phyloP scores from a whole-genome alignment of 164 flowering plant genomes.

The Hamamelis virginiana region DNA sequence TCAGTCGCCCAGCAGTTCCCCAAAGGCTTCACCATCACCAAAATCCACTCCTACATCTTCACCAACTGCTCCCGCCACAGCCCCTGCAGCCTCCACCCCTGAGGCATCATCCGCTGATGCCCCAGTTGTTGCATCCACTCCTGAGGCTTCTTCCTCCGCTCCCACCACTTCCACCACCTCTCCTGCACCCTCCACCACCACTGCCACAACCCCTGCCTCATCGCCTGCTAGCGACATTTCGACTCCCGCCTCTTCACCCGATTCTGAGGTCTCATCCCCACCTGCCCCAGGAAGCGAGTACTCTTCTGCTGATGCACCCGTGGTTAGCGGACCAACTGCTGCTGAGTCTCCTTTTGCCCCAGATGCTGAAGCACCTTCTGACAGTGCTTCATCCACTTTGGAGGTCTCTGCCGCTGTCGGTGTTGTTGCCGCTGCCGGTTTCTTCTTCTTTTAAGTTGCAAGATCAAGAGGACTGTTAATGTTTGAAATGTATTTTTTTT shows the following conservation, averaged over 20 bases:
- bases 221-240: conserved; percentile 9
- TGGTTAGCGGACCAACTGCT: background rate
- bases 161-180: background rate
- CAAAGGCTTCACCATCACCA: conserved; percentile 10
- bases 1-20: conserved; percentile 12
- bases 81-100: conserved; percentile 7
- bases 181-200: conserved; percentile 6
- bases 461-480: too few relatives aligned
- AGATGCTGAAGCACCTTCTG: background rate
- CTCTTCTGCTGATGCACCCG: background rate
- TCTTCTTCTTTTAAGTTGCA: conserved; percentile 13
- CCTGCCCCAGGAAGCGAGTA: conserved; percentile 1
- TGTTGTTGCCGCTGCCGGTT: conserved; percentile 9
- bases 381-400: conserved; percentile 8
- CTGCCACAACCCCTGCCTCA: conserved; percentile 7
- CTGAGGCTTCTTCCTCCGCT: conserved; percentile 8
- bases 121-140: conserved; percentile 18
- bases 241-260: conserved; percentile 12
- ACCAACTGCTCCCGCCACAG: conserved; percentile 4
- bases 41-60: conserved; percentile 14
- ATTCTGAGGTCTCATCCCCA: background rate
- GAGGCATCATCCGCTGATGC: conserved; percentile 8
- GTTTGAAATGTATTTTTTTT: too few relatives aligned
- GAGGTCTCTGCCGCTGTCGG: conserved; percentile 19
- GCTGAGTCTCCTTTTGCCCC: background rate